Evolutionary conservation across 306 rosid species (phyloP).

Genomic region (Prunus mume): DNA sequence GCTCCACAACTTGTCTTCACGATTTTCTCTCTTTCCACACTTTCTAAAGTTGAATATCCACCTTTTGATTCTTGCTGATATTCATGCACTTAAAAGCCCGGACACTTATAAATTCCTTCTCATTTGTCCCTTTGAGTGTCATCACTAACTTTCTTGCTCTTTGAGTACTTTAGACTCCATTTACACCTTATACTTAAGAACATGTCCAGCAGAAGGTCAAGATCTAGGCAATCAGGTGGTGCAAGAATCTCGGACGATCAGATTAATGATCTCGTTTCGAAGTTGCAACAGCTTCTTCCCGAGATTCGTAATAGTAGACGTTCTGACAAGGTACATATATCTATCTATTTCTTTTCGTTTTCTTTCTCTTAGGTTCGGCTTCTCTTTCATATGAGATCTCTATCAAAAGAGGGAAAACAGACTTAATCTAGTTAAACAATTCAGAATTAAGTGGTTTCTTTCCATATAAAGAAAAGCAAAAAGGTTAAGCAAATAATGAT

Average conservation of each 20-base stretch:
- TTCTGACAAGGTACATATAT: constrained; percentile 69
- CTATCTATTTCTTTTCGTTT: background rate
- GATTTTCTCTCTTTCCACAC: background rate
- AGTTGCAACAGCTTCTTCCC: constrained; percentile 92
- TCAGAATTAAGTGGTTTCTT: background rate
- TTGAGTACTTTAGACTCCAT: background rate
- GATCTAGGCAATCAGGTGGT: constrained; percentile 68
- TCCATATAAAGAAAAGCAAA: background rate
- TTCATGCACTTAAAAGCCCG: background rate
- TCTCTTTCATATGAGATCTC: background rate
- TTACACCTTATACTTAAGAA: background rate
- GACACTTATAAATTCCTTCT: constrained; percentile 2
- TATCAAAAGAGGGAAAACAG: background rate
- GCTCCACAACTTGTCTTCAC: constrained; percentile 18
- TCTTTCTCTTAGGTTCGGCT: background rate
- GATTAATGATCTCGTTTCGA: constrained; percentile 90
- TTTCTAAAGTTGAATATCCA: background rate
- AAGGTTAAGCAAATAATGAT: background rate
- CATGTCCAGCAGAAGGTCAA: constrained; percentile 69
- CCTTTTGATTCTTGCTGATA: background rate
- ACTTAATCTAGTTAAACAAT: background rate
- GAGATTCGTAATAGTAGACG: constrained; percentile 71
- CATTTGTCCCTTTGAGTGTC: constrained; percentile 3
- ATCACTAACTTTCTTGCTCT: background rate
- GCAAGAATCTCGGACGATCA: constrained; percentile 94